Base-by-base conservation (phyloP, 2,329 filamentous ascomycete genomes). In the Sporothrix sp. region DNA sequence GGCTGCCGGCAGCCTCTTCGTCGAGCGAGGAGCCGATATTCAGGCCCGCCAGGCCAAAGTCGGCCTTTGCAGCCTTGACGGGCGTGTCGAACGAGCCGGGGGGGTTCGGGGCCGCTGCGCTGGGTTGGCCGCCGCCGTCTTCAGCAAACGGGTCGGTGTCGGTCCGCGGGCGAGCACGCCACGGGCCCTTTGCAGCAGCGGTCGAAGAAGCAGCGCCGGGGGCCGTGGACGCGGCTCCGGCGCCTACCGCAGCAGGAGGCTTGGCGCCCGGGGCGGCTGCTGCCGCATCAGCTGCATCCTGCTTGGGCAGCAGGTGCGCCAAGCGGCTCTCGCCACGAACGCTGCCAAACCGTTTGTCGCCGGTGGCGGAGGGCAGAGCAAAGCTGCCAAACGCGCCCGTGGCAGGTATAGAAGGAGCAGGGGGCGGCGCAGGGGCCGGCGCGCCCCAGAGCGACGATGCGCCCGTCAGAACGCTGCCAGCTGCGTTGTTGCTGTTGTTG, bases 331-430 rank as follows among this genome's bases (percentile, higher is more conserved):
- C 87, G 3, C 85, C 81, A 52, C 84, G 75, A 25, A 78, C 67
- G 61, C 78, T 82, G 25, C 81, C 83, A 60, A 84, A 78, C 9
- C 86, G 81, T 69, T 93, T 95, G 50, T 95, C 87, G 4, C 75
- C 71, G 27, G 79, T 72, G 7, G 76, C 68, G 16, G 72, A 69
- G 3, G 78, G 66, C 48, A 94, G 66, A n/a, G 85, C 83, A 65
- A 97, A 97, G 60, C 82, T 93, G 10, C 91, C 91, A 67, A 98
- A 98, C 20, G 83, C 83, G 30, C 91, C 89, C 73, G 55, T 28
- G 2, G 79, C 76, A 38, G 82, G 76, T n/a, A n/a, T n/a, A n/a
- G n/a, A n/a, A n/a, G n/a, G n/a, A n/a, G n/a, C n/a, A n/a, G n/a
- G n/a, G n/a, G n/a, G n/a, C n/a, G n/a, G n/a, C n/a, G 72, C 73